Evolutionary conservation across 768 basidiomycete species (phyloP).

Genomic region (Cubamyces sp.): DNA sequence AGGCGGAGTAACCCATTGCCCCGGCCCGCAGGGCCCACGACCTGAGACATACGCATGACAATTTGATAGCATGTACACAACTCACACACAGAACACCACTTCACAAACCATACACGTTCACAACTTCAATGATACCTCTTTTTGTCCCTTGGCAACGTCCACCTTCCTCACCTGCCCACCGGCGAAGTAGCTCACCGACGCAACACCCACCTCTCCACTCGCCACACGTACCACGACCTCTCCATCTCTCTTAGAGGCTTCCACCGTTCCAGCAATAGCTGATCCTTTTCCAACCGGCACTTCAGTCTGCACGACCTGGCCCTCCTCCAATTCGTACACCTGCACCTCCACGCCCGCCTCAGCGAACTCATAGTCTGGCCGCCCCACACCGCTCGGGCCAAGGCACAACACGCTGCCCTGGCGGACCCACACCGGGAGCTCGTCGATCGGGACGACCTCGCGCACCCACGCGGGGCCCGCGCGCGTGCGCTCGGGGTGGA

Average conservation of each 20-base stretch:
- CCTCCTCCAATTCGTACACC: slow-evolving; percentile 56
- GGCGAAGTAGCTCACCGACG: slow-evolving; percentile 21
- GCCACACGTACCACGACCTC: slow-evolving; percentile 32
- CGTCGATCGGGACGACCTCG: slow-evolving; percentile 63
- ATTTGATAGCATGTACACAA: background rate
- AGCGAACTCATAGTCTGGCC: slow-evolving; percentile 66
- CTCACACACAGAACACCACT: background rate
- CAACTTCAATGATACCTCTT: slow-evolving; percentile 16
- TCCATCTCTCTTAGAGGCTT: slow-evolving; percentile 38
- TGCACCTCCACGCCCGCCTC: slow-evolving; percentile 49
- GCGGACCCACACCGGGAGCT: slow-evolving; percentile 70
- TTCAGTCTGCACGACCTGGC: slow-evolving; percentile 41
- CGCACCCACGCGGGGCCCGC: slow-evolving; percentile 66
- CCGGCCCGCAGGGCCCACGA: background rate
- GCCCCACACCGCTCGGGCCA: slow-evolving; percentile 53
- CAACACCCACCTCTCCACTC: slow-evolving; percentile 21
- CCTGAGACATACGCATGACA: background rate
- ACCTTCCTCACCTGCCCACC: slow-evolving; percentile 9
- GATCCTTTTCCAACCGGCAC: slow-evolving; percentile 49
- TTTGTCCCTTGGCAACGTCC: slow-evolving; percentile 9
- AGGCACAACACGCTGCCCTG: slow-evolving; percentile 59
- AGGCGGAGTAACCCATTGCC: slow-evolving; percentile 2
- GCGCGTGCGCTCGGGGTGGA: slow-evolving; percentile 54
- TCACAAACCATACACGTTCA: background rate
- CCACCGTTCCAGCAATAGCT: slow-evolving; percentile 46